A percentile compares a stretch with the other conserved stretches of the same genome.
Conservation (phyloP, 139 green algal genomes). For the Micractinium conductrix region DNA sequence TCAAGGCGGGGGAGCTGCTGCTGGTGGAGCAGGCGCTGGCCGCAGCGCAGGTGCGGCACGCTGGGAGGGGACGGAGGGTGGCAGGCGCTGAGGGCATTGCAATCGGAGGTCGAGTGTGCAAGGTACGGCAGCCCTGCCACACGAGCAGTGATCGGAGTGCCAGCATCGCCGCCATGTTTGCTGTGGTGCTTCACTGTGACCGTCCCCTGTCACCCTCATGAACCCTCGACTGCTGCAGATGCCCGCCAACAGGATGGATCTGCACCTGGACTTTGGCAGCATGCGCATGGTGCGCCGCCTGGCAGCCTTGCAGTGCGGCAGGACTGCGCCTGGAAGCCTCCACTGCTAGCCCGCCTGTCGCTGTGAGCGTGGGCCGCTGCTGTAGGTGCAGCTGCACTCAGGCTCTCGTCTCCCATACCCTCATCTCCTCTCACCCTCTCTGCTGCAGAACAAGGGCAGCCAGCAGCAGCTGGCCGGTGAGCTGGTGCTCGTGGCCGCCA, state of each 20-base stretch:
- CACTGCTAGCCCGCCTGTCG: too few species aligned
- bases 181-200: neutral
- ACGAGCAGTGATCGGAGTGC: neutral
- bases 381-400: too few species aligned
- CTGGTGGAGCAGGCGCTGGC: neutral
- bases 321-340: too few species aligned
- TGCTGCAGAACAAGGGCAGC: neutral
- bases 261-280: neutral
- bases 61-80: neutral
- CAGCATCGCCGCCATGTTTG: neutral
- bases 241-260: neutral
- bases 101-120: neutral
- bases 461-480: neutral
- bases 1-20: slow-evolving; percentile 6
- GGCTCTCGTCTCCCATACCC: neutral
- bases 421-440: neutral
- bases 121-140: neutral
- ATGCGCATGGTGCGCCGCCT: neutral
- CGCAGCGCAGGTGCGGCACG: neutral
- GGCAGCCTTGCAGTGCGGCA: too few species aligned
- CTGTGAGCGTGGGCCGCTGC: too few species aligned
- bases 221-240: too few species aligned
- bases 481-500: neutral
- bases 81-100: neutral
- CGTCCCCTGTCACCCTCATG: too few species aligned